phyloP scores from a whole-genome alignment of 2,329 filamentous ascomycete genomes.

The Pseudocercospora fuligena region DNA sequence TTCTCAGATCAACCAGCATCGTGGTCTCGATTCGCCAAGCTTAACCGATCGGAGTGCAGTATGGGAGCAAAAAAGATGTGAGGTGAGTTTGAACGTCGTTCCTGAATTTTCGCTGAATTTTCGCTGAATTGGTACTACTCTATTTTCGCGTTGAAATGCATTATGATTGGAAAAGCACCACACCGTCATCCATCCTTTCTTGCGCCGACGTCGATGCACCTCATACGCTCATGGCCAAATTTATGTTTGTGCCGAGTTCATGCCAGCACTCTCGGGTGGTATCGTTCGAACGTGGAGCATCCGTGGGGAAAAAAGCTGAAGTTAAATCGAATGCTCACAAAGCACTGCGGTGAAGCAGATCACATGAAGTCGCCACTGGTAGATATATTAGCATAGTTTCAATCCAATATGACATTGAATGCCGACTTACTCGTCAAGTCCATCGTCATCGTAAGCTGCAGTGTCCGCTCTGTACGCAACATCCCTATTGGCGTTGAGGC shows the following conservation, averaged over 20 bases:
- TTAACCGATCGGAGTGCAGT: too few species aligned
- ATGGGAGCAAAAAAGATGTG: too few species aligned
- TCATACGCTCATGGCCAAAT: conserved; percentile 3
- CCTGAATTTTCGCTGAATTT: too few species aligned
- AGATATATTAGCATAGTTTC: conserved; percentile 4
- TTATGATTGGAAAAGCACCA: background rate
- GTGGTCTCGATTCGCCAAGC: too few species aligned
- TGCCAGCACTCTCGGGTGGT: conserved; percentile 2
- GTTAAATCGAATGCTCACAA: background rate
- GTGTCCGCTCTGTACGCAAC: conserved; percentile 66
- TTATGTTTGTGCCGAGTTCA: conserved; percentile 1
- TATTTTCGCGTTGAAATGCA: conserved; percentile 2
- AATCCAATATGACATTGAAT: background rate
- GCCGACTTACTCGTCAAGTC: conserved; percentile 77
- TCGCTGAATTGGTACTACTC: too few species aligned
- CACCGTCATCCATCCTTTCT: background rate
- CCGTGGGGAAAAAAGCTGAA: background rate
- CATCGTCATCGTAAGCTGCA: conserved; percentile 72
- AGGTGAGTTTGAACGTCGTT: too few species aligned
- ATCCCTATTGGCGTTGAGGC: conserved; percentile 70
- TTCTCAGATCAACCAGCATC: too few species aligned
- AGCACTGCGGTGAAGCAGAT: background rate
- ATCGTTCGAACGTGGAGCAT: background rate
- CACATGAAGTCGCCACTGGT: conserved; percentile 23
- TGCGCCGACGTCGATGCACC: background rate